A percentile compares a stretch with the other conserved stretches of the same genome.
Conservation (phyloP, 306 rosid species). For the Castanea sativa region DNA sequence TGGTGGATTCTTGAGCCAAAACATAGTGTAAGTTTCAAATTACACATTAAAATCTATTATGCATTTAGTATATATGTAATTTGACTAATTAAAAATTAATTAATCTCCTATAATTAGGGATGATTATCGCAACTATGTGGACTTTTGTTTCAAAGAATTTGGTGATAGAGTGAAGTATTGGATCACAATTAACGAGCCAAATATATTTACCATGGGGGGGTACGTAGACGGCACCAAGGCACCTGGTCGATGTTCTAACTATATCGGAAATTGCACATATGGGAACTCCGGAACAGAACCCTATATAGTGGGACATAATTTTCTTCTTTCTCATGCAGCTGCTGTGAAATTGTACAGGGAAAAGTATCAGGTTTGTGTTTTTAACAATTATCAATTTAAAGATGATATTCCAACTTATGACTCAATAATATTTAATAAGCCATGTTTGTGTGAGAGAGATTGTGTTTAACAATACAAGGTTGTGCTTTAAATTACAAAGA, state of each 20-base stretch:
- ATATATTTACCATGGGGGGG: constrained; percentile 20
- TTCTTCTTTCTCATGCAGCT: constrained; percentile 44
- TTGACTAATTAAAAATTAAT: too few species aligned
- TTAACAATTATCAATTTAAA: too few species aligned
- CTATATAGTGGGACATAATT: constrained; percentile 37
- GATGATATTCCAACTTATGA: too few species aligned
- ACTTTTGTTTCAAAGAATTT: constrained; percentile 56
- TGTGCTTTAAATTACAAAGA: too few species aligned
- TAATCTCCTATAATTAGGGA: constrained; percentile 24
- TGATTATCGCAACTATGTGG: constrained; percentile 51
- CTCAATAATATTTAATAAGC: too few species aligned
- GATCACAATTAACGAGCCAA: constrained; percentile 68
- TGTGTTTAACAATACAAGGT: too few species aligned
- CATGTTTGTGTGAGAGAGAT: too few species aligned
- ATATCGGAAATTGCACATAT: constrained; percentile 32
- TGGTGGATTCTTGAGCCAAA: constrained; percentile 51
- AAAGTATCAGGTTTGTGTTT: constrained; percentile 16
- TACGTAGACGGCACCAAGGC: constrained; percentile 42
- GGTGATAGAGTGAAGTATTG: constrained; percentile 73
- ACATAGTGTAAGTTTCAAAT: constrained; percentile 38
- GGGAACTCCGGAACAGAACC: constrained; percentile 51
- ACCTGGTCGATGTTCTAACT: constrained; percentile 50
- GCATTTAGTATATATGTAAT: too few species aligned
- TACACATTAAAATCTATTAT: too few species aligned
- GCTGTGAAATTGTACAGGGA: constrained; percentile 28